These are phyloP conservation scores for Tetrastigma voinierianum DNA, from an alignment of 164 flowering plant genomes.

Conservation along the genomic window DNA sequence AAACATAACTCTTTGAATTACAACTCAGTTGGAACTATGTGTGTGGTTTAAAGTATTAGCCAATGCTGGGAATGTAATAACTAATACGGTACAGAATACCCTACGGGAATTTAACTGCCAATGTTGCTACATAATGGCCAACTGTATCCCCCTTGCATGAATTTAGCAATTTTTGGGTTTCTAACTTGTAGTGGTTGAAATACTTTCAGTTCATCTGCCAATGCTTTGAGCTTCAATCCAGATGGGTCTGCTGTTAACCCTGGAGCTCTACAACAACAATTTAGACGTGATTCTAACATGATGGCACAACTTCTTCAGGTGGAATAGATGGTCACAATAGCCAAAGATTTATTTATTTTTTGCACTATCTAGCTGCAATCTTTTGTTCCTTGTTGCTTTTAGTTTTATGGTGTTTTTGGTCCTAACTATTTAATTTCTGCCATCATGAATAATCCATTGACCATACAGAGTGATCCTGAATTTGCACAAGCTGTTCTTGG, in stretches of 20 bases:
- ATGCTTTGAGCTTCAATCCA: conserved; percentile 55
- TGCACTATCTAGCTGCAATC: no score
- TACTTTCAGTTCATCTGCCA: conserved; percentile 52
- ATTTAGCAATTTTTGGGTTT: neutral
- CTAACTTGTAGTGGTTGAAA: neutral
- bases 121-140: no score
- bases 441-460: conserved; percentile 2
- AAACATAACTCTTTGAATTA: no score
- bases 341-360: neutral
- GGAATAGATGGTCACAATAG: conserved; percentile 1
- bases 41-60: no score
- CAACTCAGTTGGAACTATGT: no score
- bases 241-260: conserved; percentile 98
- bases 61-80: no score
- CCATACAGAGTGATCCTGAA: conserved; percentile 77
- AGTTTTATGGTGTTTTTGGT: neutral
- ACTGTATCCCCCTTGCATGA: neutral
- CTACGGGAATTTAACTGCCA: no score
- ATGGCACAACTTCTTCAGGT: conserved; percentile 91
- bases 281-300: conserved; percentile 63
- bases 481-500: conserved; percentile 86
- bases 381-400: neutral
- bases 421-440: conserved; percentile 3
- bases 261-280: conserved; percentile 78
- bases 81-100: no score